Evolutionary conservation across 768 basidiomycete species (phyloP), one percentile per base, ranked within the genome.

Genomic region (Daedalea quercina): DNA sequence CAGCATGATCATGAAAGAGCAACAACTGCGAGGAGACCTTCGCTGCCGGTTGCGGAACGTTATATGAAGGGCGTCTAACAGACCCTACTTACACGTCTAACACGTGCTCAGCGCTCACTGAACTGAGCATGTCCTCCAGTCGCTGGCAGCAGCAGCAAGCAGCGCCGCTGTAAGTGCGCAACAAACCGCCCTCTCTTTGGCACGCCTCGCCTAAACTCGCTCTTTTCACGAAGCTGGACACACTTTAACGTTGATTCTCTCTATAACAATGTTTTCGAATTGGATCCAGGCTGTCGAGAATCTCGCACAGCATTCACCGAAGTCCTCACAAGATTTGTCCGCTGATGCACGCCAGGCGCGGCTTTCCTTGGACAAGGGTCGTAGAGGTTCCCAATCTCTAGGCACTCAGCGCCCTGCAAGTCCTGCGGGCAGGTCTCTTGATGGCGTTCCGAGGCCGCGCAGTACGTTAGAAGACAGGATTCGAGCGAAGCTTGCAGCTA

Each of bases 381-480:
- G 56, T 12, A 55, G 56, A 25, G 70, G 71, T 24, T 69, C 76
- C 34, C 67, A 83, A 67, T 81, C 84, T 12, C 64, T 87, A 23
- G 73, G 71, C 3, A 51, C 72, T 3, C 82, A 84, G 55, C 81
- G 79, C 24, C 62, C 76, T 25, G 69, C 62, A 13, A 78, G 71
- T 63, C 72, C 76, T 35, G 63, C 63, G 19, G 64, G 64, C 43
- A 63, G 64, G 4, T 47, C 58, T 44, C 60, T 67, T 28, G 65
- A 57, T 4, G 28, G 28, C 6, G 46, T 54, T 17, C 49, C 64
- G 47, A 68, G 73, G 47, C 57, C 47, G 44, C 85, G 86, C 63
- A 73, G 77, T 8, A 85, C 77, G 22, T 71, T 91, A 1, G 90
- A 91, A 67, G 89, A 91, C 53, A 75, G 90, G 43, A 71, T 91